phyloP scores from a whole-genome alignment of 2,329 filamentous ascomycete genomes.

The Emergomyces africanus region DNA sequence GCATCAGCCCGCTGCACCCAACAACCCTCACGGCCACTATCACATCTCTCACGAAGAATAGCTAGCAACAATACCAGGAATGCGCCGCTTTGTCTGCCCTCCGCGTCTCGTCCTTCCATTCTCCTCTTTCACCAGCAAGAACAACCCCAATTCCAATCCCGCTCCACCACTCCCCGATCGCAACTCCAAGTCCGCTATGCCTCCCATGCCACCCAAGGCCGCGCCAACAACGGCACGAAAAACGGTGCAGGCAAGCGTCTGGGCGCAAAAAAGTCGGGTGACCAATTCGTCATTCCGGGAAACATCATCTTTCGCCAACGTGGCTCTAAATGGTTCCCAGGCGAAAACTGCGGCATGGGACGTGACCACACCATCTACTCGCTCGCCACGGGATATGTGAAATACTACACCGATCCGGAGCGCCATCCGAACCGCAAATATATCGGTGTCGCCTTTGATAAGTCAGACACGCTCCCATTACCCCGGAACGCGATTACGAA shows the following conservation, averaged over 20 bases:
- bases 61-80: slow-evolving; percentile 13
- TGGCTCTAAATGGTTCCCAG: slow-evolving; percentile 86
- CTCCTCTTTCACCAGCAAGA: slow-evolving; percentile 8
- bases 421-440: slow-evolving; percentile 79
- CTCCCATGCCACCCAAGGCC: slow-evolving; percentile 52
- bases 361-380: slow-evolving; percentile 95
- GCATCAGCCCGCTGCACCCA: slow-evolving; percentile 16
- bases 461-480: slow-evolving; percentile 66
- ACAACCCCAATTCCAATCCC: slow-evolving; percentile 17
- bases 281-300: slow-evolving; percentile 85
- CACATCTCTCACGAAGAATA: slow-evolving; percentile 16
- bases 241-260: slow-evolving; percentile 71
- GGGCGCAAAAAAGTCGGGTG: slow-evolving; percentile 85
- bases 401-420: slow-evolving; percentile 84
- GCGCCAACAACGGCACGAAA: slow-evolving; percentile 53
- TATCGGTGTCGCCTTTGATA: slow-evolving; percentile 85
- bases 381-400: slow-evolving; percentile 74
- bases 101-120: slow-evolving; percentile 1
- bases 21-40: slow-evolving; percentile 2
- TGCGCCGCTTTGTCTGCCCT: slow-evolving; percentile 3
- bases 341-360: slow-evolving; percentile 90
- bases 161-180: slow-evolving; percentile 18
- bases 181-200: slow-evolving; percentile 45
- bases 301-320: slow-evolving; percentile 98
- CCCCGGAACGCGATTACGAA: slow-evolving; percentile 59